Conservation (phyloP, 345 rosid species). For the Angophora floribunda region DNA sequence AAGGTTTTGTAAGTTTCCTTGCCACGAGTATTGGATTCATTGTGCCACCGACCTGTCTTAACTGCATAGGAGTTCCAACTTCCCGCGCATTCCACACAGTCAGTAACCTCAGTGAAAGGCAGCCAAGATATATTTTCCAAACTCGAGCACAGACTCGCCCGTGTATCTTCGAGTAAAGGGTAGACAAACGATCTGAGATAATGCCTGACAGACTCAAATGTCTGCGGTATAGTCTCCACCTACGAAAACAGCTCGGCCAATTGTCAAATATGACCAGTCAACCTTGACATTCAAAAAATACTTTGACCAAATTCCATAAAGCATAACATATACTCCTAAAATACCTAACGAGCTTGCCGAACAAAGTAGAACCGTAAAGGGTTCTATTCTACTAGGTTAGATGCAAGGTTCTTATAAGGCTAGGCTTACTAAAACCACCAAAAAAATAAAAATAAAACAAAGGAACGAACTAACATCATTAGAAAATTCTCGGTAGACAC, state of each 20-base stretch:
- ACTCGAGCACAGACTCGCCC: constrained; percentile 15
- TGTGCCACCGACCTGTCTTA: constrained; percentile 23
- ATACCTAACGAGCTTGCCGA: too few species aligned
- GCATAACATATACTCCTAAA: too few species aligned
- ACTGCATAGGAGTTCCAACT: background rate
- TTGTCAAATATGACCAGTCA: background rate
- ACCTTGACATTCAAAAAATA: background rate
- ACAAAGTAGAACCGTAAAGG: too few species aligned
- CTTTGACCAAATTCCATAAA: background rate
- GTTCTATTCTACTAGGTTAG: too few species aligned
- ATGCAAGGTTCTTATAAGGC: too few species aligned
- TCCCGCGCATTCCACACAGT: background rate
- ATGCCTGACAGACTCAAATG: constrained; percentile 11
- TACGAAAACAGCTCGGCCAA: background rate
- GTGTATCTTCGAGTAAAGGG: constrained; percentile 41
- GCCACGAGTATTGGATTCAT: background rate
- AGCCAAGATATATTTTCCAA: constrained; percentile 13
- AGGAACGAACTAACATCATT: too few species aligned
- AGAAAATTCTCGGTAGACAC: too few species aligned
- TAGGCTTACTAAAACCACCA: too few species aligned
- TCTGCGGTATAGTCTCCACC: constrained; percentile 24
- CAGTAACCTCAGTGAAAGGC: constrained; percentile 19
- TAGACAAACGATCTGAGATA: constrained; percentile 14
- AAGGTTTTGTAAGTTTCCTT: constrained; percentile 24
- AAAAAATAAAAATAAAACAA: too few species aligned